Conservation (phyloP, 441 rosid species). For the Aquilaria agallochum region DNA sequence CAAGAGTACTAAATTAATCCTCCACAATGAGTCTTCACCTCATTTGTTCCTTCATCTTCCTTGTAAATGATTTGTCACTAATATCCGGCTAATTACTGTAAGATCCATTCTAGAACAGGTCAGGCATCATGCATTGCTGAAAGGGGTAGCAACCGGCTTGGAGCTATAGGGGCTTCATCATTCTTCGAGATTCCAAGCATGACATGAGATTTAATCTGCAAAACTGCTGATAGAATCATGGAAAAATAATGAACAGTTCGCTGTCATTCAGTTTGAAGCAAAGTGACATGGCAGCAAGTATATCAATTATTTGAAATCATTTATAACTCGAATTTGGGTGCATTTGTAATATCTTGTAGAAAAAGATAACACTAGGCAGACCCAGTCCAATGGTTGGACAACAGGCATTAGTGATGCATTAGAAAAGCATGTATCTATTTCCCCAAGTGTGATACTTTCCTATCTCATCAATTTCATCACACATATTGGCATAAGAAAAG, state of each 20-base stretch:
- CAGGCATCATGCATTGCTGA: slow-evolving; percentile 70
- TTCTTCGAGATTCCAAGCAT: slow-evolving; percentile 49
- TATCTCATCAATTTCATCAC: no score
- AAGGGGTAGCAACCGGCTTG: slow-evolving; percentile 30
- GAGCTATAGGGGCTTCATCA: slow-evolving; percentile 39
- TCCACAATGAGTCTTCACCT: slow-evolving; percentile 32
- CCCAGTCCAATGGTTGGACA: no score
- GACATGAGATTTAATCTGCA: slow-evolving; percentile 54
- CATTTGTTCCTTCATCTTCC: slow-evolving; percentile 66
- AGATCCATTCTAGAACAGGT: slow-evolving; percentile 67
- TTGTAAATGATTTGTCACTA: slow-evolving; percentile 52
- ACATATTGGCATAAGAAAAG: no score
- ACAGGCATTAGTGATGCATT: no score
- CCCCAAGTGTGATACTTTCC: no score
- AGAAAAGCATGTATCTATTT: no score
- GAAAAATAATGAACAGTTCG: not conserved
- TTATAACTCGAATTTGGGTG: no score
- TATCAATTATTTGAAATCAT: no score
- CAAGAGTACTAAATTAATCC: not conserved
- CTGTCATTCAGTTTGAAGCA: no score
- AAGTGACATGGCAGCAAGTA: no score
- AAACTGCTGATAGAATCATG: slow-evolving; percentile 13
- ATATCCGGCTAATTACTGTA: slow-evolving; percentile 57
- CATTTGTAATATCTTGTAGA: no score
- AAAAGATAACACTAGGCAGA: no score